phyloP scores from a whole-genome alignment of 495 filamentous ascomycete species.

The Pseudomonodictys pantanalensis region DNA sequence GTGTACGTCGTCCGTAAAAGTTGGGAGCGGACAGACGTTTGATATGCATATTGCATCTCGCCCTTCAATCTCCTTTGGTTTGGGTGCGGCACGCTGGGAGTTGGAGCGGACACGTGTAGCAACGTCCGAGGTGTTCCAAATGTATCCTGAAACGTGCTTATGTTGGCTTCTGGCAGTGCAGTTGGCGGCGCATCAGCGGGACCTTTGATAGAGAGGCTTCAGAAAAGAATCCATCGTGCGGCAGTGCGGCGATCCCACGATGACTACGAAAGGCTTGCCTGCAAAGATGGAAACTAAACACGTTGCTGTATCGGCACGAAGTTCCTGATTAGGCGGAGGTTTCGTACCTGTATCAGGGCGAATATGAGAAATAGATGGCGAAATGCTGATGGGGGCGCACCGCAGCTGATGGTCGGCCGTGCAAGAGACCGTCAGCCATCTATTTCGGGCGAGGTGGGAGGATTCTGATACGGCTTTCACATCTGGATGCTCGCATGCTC shows the following conservation, averaged over 20 bases:
- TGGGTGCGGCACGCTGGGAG: slow-evolving; percentile 1
- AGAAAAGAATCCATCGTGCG: no score
- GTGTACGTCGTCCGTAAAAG: neutral
- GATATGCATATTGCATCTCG: slow-evolving; percentile 15
- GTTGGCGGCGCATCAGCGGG: neutral
- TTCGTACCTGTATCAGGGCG: no score
- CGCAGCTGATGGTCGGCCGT: neutral
- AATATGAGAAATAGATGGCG: slow-evolving; percentile 5
- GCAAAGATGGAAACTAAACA: no score
- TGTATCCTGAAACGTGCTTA: slow-evolving; percentile 29
- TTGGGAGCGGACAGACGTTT: neutral
- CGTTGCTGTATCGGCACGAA: no score
- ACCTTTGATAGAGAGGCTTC: neutral
- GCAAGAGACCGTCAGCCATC: slow-evolving; percentile 1
- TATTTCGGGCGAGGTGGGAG: slow-evolving; percentile 23
- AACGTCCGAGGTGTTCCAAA: neutral
- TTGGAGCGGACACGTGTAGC: slow-evolving; percentile 28
- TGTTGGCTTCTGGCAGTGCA: slow-evolving; percentile 4
- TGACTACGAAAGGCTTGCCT: no score
- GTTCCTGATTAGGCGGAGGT: no score
- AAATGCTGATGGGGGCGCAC: slow-evolving; percentile 13
- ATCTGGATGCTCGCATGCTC: no score
- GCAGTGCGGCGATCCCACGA: no score
- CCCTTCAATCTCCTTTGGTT: slow-evolving; percentile 18
- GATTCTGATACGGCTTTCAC: no score